Conservation (phyloP, 148 eudicot species). For the Nyssa sinensis region DNA sequence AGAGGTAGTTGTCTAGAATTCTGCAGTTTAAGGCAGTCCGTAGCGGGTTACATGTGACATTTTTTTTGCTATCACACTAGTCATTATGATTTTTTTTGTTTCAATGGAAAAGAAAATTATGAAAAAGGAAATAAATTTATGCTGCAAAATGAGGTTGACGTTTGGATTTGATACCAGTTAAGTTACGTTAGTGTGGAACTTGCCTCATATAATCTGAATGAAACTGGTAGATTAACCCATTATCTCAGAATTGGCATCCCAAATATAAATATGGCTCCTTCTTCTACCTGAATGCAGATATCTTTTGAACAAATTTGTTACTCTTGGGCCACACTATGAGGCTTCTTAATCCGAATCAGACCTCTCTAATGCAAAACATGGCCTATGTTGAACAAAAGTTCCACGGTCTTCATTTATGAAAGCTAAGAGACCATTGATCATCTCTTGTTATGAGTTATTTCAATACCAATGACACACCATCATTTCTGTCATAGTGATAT, state of each 20-base stretch:
- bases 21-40: not conserved
- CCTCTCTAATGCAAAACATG: not conserved
- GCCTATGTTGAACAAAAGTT: not conserved
- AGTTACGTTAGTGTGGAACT: not conserved
- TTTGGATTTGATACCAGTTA: not conserved
- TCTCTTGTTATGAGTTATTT: too few relatives aligned
- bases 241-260: not conserved
- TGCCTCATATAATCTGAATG: not conserved
- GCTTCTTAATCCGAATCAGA: not conserved
- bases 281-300: not conserved
- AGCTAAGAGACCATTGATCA: too few relatives aligned
- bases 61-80: too few relatives aligned
- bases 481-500: not conserved
- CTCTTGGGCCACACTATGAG: not conserved
- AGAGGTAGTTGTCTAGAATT: not conserved
- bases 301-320: not conserved
- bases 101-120: too few relatives aligned
- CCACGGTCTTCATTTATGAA: too few relatives aligned
- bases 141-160: not conserved
- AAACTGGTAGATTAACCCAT: not conserved
- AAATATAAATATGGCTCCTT: too few relatives aligned
- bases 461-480: not conserved
- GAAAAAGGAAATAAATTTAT: too few relatives aligned
- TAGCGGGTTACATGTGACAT: not conserved
- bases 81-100: too few relatives aligned